Evolutionary conservation across 169 alveolate species (phyloP).

Genomic region (Plasmodium reichenowi): DNA sequence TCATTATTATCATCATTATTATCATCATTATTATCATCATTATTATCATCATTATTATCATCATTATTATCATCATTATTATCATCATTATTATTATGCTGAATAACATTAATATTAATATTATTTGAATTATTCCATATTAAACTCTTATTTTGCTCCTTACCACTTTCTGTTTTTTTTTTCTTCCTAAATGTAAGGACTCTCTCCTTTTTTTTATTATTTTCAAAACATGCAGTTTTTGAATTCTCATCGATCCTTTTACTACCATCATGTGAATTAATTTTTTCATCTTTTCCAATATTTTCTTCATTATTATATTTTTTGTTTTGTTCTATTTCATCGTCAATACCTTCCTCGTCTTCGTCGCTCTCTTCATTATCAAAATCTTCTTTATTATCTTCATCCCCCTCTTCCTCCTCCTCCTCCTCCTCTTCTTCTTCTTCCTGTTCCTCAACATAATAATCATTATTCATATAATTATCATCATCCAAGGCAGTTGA

Average conservation of each 20-base stretch:
- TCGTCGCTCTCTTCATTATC: background rate
- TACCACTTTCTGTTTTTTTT: slow-evolving; percentile 22
- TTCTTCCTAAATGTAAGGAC: slow-evolving; percentile 35
- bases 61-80: no score
- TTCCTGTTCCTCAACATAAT: background rate
- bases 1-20: no score
- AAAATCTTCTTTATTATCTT: background rate
- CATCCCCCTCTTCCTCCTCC: background rate
- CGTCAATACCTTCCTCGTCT: background rate
- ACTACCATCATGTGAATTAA: background rate
- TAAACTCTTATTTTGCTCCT: slow-evolving; percentile 13
- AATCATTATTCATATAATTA: background rate
- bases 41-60: no score
- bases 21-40: no score
- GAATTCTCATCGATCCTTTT: slow-evolving; percentile 36
- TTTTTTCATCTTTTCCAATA: background rate
- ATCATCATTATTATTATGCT: no score
- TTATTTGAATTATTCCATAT: no score
- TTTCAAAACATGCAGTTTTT: slow-evolving; percentile 7
- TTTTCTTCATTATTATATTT: no score
- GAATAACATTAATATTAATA: no score
- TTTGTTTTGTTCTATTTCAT: no score
- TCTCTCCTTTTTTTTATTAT: slow-evolving; percentile 46
- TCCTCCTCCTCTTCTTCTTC: slow-evolving; percentile 3
- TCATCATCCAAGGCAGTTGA: background rate